Conservation (phyloP, 306 rosid species). For the Boehmeria nivea region DNA sequence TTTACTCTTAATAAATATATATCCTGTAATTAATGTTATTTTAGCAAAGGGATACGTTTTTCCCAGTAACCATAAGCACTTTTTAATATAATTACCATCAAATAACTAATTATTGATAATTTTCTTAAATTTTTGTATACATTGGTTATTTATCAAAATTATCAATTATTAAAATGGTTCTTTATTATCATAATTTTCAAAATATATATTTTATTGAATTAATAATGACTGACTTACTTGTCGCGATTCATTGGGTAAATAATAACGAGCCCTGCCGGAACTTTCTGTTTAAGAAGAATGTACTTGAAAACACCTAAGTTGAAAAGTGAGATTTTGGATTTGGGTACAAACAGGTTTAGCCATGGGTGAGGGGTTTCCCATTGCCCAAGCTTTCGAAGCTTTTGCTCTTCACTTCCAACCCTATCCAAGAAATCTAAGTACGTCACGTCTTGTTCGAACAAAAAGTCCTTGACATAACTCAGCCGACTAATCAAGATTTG, state of each 20-base stretch:
- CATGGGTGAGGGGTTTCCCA: slow-evolving; percentile 95
- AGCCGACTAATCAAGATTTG: slow-evolving; percentile 27
- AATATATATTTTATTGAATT: no score
- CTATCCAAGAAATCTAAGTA: slow-evolving; percentile 64
- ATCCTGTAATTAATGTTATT: no score
- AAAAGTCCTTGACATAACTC: slow-evolving; percentile 38
- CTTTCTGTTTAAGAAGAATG: slow-evolving; percentile 51
- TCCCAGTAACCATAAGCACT: no score
- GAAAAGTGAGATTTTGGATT: slow-evolving; percentile 53
- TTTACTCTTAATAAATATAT: no score
- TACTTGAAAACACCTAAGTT: slow-evolving; percentile 51
- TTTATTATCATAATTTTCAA: no score
- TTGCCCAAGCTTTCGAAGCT: slow-evolving; percentile 39
- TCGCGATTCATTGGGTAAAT: slow-evolving; percentile 51
- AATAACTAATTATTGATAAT: no score
- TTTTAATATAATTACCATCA: no score
- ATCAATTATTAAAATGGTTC: no score
- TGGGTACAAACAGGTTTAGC: slow-evolving; percentile 72
- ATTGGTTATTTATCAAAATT: no score
- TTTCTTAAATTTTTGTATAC: no score
- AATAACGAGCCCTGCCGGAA: slow-evolving; percentile 41
- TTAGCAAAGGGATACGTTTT: no score
- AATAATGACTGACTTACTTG: slow-evolving; percentile 35
- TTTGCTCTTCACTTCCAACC: slow-evolving; percentile 45
- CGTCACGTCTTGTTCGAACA: slow-evolving; percentile 45